Evolutionary conservation across 2,329 filamentous ascomycete genomes (phyloP).

Genomic region (Nothomitra cinnamomea): DNA sequence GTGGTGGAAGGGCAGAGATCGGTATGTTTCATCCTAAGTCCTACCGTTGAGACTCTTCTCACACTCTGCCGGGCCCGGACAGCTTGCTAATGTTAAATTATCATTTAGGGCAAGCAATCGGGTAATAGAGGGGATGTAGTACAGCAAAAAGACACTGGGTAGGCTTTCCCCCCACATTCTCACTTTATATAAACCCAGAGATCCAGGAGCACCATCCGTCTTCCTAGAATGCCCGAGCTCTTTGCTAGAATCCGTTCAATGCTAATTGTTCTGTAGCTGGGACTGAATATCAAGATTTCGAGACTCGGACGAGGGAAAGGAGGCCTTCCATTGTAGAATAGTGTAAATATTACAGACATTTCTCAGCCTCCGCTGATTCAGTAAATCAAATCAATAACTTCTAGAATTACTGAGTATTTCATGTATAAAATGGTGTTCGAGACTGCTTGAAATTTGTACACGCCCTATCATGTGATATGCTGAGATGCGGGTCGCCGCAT

Average conservation of each 20-base stretch:
- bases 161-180: constrained; percentile 18
- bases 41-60: too few relatives aligned
- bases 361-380: too few relatives aligned
- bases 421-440: too few relatives aligned
- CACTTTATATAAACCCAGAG: background rate
- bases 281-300: background rate
- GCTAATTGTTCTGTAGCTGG: background rate
- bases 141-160: constrained; percentile 68
- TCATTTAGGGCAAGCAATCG: constrained; percentile 45
- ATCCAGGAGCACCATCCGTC: too few relatives aligned
- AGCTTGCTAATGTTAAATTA: background rate
- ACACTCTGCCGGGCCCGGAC: background rate
- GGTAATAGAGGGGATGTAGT: constrained; percentile 49
- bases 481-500: too few relatives aligned
- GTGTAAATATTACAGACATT: too few relatives aligned
- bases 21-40: constrained; percentile 29
- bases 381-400: too few relatives aligned
- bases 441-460: too few relatives aligned
- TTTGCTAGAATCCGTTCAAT: background rate
- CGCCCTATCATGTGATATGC: too few relatives aligned
- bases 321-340: too few relatives aligned
- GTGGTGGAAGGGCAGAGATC: constrained; percentile 81
- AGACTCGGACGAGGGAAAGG: background rate
- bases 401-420: too few relatives aligned
- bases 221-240: background rate